phyloP scores from a whole-genome alignment of 2,329 filamentous ascomycete genomes.

The Penicillium sp. region DNA sequence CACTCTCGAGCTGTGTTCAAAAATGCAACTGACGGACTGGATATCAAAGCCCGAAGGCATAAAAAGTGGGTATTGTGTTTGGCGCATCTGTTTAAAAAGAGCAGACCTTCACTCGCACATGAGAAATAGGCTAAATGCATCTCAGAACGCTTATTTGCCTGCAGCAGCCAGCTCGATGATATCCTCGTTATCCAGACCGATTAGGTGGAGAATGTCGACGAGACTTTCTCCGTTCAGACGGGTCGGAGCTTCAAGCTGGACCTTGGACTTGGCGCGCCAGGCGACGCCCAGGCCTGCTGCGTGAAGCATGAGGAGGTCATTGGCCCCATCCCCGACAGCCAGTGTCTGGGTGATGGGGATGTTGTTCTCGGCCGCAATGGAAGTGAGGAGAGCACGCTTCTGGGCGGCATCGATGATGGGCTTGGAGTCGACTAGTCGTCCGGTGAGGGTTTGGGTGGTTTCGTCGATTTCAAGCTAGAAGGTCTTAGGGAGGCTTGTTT shows the following conservation, averaged over 20 bases:
- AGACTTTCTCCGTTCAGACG: slow-evolving; percentile 58
- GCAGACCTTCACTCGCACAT: no score
- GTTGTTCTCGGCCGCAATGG: slow-evolving; percentile 54
- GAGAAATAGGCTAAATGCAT: neutral
- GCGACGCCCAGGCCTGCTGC: slow-evolving; percentile 62
- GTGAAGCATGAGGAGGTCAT: slow-evolving; percentile 64
- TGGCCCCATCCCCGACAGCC: slow-evolving; percentile 63
- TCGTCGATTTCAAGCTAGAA: slow-evolving; percentile 49
- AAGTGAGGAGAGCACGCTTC: slow-evolving; percentile 56
- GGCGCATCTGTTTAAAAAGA: neutral
- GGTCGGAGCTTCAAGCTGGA: slow-evolving; percentile 60
- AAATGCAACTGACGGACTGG: neutral
- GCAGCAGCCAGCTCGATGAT: slow-evolving; percentile 44
- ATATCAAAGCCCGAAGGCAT: slow-evolving; percentile 2
- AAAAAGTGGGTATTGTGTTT: slow-evolving; percentile 11
- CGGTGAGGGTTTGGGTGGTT: slow-evolving; percentile 52
- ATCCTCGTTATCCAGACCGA: slow-evolving; percentile 54
- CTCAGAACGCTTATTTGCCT: slow-evolving; percentile 6
- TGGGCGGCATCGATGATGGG: slow-evolving; percentile 60
- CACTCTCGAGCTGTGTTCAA: neutral
- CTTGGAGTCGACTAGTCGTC: slow-evolving; percentile 51
- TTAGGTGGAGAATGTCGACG: slow-evolving; percentile 57
- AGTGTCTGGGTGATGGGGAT: slow-evolving; percentile 56
- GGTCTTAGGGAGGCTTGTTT: neutral
- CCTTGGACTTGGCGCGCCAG: slow-evolving; percentile 63